These are phyloP conservation scores for Serendipita sp. DNA, from an alignment of 768 basidiomycete species.

Conservation along the genomic window DNA sequence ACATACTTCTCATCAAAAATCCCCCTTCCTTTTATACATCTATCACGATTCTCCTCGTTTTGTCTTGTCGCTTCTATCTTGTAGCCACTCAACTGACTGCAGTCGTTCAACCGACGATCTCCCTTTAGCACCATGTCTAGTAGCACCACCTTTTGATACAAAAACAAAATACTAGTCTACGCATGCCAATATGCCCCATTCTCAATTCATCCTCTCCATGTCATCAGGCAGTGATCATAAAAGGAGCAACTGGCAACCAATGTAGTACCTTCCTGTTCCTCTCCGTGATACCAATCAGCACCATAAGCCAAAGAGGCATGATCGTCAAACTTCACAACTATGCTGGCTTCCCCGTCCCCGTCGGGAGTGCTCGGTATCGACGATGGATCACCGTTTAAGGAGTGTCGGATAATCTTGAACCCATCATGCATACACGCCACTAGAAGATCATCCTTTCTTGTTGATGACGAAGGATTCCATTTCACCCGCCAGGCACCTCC, in stretches of 20 bases:
- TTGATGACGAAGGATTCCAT: constrained; percentile 62
- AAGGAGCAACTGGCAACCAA: constrained; percentile 83
- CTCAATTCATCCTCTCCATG: constrained; percentile 51
- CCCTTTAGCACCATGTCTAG: background rate
- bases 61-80: background rate
- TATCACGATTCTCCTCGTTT: background rate
- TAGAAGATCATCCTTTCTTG: constrained; percentile 57
- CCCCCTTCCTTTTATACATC: background rate
- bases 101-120: background rate
- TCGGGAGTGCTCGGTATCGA: constrained; percentile 10
- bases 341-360: constrained; percentile 18
- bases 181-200: background rate
- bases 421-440: constrained; percentile 98
- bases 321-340: constrained; percentile 46
- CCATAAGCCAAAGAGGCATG: constrained; percentile 85
- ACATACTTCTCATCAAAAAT: background rate
- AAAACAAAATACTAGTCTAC: background rate
- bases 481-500: constrained; percentile 94
- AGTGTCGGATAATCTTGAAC: constrained; percentile 62
- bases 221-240: constrained; percentile 71
- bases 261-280: constrained; percentile 20
- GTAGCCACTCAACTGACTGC: constrained; percentile 7
- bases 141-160: background rate
- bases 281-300: constrained; percentile 63
- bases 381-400: background rate